Evolutionary conservation across 1,284 basidiomycete species (phyloP), one percentile per base, ranked within the genome.

Genomic region (Apiotrichum montevideense): DNA sequence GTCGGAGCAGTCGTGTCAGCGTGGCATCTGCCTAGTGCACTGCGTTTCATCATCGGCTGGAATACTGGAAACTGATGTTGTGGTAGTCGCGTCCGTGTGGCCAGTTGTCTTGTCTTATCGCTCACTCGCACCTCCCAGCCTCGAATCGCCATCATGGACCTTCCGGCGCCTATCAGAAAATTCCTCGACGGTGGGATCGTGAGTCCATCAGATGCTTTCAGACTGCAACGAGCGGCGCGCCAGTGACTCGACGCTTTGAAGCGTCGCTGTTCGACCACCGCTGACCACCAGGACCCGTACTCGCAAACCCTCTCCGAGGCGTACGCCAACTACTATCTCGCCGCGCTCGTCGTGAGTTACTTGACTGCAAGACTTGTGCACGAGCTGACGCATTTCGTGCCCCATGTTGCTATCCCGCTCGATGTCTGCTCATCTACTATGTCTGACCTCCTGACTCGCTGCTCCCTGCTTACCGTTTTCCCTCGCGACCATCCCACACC

Each of bases 111-210:
- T 39, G 37, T 39, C 21, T 21, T 21, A 21, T 21, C 21, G 21
- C 21, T 21, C 21, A 21, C 21, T 21, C 21, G 21, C 21, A 21
- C 21, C 21, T 21, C 10, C 40, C 21, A 39, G 5, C 35, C 29
- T 35, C 39, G 8, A 15, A 42, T 13, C 7, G 8, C 32, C n/a
- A 71, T 68, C 65, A 64, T 67, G 43, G 58, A 67, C 49, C 67
- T 71, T 11, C 67, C 71, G 9, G 46, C 51, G 14, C 39, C 59
- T 1, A 58, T 69, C 0, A 57, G 54, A 42, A 56, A 55, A 7
- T 60, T 61, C 49, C 59, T 73, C 37, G 63, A 72, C 48, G 72
- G 72, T 1, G 57, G 58, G 1, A 74, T 74, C 39, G 53, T 61
- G 45, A 34, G 52, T 55, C 3, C 21, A 21, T 2, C 9, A 34